A percentile compares a stretch with the other conserved stretches of the same genome.
phyloP scores from a whole-genome alignment of 2,329 filamentous ascomycete genomes.

The Grosmannia huntii region DNA sequence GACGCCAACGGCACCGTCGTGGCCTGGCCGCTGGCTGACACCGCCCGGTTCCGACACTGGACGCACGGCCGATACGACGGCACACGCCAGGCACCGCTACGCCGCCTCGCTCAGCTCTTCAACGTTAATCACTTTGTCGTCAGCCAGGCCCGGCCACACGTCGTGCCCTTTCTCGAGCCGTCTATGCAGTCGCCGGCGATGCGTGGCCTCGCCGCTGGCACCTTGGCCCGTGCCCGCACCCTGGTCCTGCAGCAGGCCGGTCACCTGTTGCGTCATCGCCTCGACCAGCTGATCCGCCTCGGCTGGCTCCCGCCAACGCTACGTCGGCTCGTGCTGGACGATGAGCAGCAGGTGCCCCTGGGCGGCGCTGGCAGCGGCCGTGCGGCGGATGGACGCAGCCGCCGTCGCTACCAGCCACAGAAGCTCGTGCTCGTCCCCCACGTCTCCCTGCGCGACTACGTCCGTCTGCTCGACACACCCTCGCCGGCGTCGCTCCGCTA shows the following conservation, averaged over 20 bases:
- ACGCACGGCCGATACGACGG: constrained; percentile 45
- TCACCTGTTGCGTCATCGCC: constrained; percentile 50
- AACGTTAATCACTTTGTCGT: constrained; percentile 95
- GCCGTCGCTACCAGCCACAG: neutral
- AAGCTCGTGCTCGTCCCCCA: constrained; percentile 69
- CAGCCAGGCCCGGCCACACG: constrained; percentile 79
- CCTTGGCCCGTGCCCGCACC: constrained; percentile 39
- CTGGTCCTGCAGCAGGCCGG: constrained; percentile 5
- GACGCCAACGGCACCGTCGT: constrained; percentile 49
- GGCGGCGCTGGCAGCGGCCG: constrained; percentile 32
- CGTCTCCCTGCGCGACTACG: constrained; percentile 59
- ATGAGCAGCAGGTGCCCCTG: constrained; percentile 38
- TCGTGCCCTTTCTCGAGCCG: constrained; percentile 72
- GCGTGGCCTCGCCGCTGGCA: constrained; percentile 28
- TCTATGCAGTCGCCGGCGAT: constrained; percentile 66
- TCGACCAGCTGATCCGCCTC: constrained; percentile 67
- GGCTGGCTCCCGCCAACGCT: constrained; percentile 57
- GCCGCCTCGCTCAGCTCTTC: constrained; percentile 68
- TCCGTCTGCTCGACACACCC: constrained; percentile 69
- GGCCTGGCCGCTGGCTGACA: constrained; percentile 57
- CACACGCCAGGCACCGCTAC: constrained; percentile 54
- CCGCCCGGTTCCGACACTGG: constrained; percentile 54
- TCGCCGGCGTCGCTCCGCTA: constrained; percentile 63
- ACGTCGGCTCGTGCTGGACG: constrained; percentile 67
- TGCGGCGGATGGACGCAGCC: neutral